phyloP scores from a whole-genome alignment of 2,329 filamentous ascomycete genomes.

The Cladosporium sp. region DNA sequence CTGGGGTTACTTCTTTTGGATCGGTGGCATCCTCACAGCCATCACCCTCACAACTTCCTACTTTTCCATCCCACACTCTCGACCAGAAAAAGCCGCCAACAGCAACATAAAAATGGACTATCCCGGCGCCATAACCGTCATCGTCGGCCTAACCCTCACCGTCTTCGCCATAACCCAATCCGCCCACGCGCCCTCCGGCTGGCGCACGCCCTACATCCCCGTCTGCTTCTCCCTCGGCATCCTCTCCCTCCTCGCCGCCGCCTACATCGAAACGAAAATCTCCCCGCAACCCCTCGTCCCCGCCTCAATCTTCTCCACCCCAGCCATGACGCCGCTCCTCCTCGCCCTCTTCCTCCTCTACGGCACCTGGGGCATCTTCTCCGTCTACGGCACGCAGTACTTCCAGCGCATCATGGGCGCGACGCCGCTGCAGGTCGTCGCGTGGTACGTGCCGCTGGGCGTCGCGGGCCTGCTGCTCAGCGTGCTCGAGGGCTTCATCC shows the following conservation, averaged over 20 bases:
- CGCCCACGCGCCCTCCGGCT: conserved; percentile 59
- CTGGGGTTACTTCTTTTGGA: conserved; percentile 64
- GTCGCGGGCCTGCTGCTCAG: conserved; percentile 61
- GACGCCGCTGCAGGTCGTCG: conserved; percentile 54
- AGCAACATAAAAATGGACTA: conserved; percentile 55
- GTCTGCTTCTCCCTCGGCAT: conserved; percentile 57
- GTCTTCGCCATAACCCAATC: conserved; percentile 70
- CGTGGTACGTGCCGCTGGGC: conserved; percentile 62
- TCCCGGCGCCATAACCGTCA: conserved; percentile 54
- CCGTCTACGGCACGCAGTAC: conserved; percentile 65
- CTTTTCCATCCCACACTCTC: conserved; percentile 42
- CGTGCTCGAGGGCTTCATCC: conserved; percentile 55
- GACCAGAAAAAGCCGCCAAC: conserved; percentile 27
- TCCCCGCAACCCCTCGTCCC: conserved; percentile 62
- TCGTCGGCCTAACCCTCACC: conserved; percentile 59
- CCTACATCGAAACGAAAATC: conserved; percentile 66
- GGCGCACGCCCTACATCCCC: conserved; percentile 64
- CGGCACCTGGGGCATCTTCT: conserved; percentile 59
- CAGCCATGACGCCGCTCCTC: conserved; percentile 58
- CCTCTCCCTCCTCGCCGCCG: conserved; percentile 51
- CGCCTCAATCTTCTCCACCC: conserved; percentile 59
- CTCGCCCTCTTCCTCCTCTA: conserved; percentile 58
- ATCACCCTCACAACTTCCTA: conserved; percentile 41
- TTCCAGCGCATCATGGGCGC: conserved; percentile 55
- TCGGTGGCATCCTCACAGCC: conserved; percentile 49